A percentile compares a stretch with the other conserved stretches of the same genome.
Conservation (phyloP, 495 filamentous ascomycete genomes). For the Glutinoglossum americanum region DNA sequence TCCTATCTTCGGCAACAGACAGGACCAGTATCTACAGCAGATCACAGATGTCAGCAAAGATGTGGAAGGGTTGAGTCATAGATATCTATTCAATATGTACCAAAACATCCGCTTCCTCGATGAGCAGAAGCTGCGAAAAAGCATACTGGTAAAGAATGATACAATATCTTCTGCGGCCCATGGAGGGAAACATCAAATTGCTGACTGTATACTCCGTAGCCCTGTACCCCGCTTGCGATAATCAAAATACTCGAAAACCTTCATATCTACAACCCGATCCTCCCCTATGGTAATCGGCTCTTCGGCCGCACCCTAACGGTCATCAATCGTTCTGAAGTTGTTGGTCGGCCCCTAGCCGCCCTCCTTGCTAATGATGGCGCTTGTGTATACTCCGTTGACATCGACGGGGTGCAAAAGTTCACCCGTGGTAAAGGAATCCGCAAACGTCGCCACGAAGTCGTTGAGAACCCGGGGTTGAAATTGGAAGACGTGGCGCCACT, state of each 20-base stretch:
- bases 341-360: constrained; percentile 82
- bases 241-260: constrained; percentile 93
- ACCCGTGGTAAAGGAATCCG: constrained; percentile 68
- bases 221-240: constrained; percentile 85
- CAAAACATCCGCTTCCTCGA: constrained; percentile 93
- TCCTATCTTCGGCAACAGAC: constrained; percentile 73
- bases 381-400: constrained; percentile 81
- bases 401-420: constrained; percentile 82
- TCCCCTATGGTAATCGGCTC: constrained; percentile 81
- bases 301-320: constrained; percentile 84
- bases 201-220: constrained; percentile 12
- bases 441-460: constrained; percentile 62
- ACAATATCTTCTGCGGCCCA: neutral
- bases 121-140: constrained; percentile 57
- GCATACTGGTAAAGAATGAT: constrained; percentile 32
- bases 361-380: constrained; percentile 92
- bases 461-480: constrained; percentile 50
- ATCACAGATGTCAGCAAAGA: constrained; percentile 80
- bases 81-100: constrained; percentile 97
- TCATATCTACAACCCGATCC: constrained; percentile 87
- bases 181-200: neutral
- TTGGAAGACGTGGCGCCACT: constrained; percentile 62
- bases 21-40: constrained; percentile 89
- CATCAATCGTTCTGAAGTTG: constrained; percentile 87
- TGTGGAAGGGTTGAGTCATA: constrained; percentile 85